Conservation (phyloP, 345 rosid species). For the Physaria fendleri region DNA sequence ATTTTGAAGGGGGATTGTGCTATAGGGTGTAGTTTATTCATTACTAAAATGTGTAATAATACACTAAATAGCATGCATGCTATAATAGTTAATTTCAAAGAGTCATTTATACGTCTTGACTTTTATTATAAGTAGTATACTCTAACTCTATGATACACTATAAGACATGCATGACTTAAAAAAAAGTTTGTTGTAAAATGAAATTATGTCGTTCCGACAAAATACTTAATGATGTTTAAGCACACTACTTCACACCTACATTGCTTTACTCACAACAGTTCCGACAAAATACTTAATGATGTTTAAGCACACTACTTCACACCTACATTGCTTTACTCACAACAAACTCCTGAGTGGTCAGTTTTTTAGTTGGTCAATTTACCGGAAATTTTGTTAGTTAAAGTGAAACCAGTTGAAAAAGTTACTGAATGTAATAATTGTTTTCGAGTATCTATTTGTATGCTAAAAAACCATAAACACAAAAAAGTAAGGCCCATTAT, state of each 20-base stretch:
- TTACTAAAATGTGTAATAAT: background rate
- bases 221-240: conserved; percentile 29
- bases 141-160: no score
- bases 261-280: conserved; percentile 14
- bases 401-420: no score
- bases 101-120: conserved; percentile 18
- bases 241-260: conserved; percentile 30
- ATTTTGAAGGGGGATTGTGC: no score
- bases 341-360: conserved; percentile 7
- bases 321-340: conserved; percentile 19
- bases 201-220: conserved; percentile 19
- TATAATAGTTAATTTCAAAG: conserved; percentile 7
- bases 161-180: background rate
- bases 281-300: conserved; percentile 32
- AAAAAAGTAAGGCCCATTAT: no score
- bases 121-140: conserved; percentile 2
- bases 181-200: background rate
- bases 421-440: no score
- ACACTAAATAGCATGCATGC: conserved; percentile 21
- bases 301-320: conserved; percentile 30
- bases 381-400: no score
- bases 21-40: no score
- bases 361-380: conserved; percentile 22
- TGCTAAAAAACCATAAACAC: no score
- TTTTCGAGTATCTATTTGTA: no score